Conservation (phyloP, 2,329 filamentous ascomycete genomes). For the Stemphylium vesicarium region DNA sequence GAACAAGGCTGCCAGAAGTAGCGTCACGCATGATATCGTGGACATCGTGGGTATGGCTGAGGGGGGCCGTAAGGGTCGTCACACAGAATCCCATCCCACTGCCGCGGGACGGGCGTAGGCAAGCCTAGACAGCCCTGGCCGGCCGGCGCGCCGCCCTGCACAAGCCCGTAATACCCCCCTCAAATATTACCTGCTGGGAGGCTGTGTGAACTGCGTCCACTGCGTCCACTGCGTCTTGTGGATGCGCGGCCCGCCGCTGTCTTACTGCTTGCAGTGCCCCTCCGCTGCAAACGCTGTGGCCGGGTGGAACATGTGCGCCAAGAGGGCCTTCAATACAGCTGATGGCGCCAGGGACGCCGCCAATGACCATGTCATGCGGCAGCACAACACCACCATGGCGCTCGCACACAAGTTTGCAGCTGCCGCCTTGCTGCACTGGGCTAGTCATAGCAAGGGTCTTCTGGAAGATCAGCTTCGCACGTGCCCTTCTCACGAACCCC, state of each 20-base stretch:
- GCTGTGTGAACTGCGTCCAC: neutral
- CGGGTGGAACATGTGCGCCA: constrained; percentile 24
- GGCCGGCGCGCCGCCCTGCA: neutral
- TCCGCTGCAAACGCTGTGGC: constrained; percentile 29
- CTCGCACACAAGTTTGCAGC: constrained; percentile 12
- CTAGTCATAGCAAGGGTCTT: constrained; percentile 10
- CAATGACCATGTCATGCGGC: constrained; percentile 36
- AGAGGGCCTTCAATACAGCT: constrained; percentile 20
- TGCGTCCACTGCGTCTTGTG: neutral
- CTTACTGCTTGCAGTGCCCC: constrained; percentile 10
- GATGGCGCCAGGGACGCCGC: constrained; percentile 19
- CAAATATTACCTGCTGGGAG: neutral
- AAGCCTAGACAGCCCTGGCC: neutral
- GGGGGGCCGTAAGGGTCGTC: neutral
- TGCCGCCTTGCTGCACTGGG: constrained; percentile 2
- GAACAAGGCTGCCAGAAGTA: constrained; percentile 15
- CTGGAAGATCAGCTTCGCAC: constrained; percentile 8
- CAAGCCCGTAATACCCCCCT: neutral
- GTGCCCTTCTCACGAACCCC: constrained; percentile 10
- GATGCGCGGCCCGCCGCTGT: constrained; percentile 10
- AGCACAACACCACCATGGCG: constrained; percentile 19
- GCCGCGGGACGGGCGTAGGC: neutral
- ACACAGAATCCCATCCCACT: neutral
- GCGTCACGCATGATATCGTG: constrained; percentile 24
- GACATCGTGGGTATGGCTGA: constrained; percentile 13